phyloP scores from a whole-genome alignment of 2,329 filamentous ascomycete genomes.

The Trichoderma aggressivum region DNA sequence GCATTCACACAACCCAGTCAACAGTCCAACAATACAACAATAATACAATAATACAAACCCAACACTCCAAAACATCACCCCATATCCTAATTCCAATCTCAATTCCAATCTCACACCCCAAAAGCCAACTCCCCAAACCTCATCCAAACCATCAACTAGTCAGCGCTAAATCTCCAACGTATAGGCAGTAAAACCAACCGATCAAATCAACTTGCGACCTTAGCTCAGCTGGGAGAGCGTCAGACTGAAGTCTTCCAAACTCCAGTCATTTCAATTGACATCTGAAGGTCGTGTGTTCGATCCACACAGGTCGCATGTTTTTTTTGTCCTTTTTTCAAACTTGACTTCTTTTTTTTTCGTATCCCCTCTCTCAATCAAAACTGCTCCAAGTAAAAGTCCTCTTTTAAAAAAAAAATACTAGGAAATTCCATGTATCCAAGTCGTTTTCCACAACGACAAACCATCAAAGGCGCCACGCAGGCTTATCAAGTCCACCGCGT shows the following conservation, averaged over 20 bases:
- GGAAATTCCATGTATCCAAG: not conserved
- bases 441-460: not conserved
- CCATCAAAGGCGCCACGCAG: not conserved
- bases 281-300: constrained; percentile 19
- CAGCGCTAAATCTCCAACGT: not conserved
- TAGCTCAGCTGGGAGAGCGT: constrained; percentile 20
- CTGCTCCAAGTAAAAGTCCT: not conserved
- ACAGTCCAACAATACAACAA: not conserved
- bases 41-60: not conserved
- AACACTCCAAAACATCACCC: not conserved
- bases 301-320: constrained; percentile 17
- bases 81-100: not conserved
- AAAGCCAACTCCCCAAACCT: not conserved
- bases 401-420: not conserved
- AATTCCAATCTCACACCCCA: not conserved
- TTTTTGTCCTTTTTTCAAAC: not conserved
- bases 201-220: constrained; percentile 10
- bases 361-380: not conserved
- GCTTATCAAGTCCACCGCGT: not conserved
- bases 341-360: not conserved
- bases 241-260: constrained; percentile 16
- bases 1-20: not conserved
- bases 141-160: not conserved
- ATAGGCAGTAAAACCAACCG: not conserved
- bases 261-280: not conserved